Base-by-base conservation (phyloP, 2,329 filamentous ascomycete genomes). In the Aspergillus fischeri region DNA sequence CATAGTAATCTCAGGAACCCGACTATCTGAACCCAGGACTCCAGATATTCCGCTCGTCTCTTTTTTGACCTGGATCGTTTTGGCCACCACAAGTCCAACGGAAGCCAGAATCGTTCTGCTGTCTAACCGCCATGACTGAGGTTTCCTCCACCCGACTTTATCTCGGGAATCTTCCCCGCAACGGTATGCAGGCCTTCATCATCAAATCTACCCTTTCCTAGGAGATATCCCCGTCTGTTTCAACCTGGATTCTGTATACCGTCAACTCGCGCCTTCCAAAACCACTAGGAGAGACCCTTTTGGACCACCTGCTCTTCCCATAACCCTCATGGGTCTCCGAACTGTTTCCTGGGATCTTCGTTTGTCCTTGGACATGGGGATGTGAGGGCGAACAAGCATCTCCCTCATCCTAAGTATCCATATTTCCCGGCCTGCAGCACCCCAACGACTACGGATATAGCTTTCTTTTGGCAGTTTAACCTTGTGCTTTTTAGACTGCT, bases 141-240 rank as follows among this genome's bases (percentile, higher is more conserved):
- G 93, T 97, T 67, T 96, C 92, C 63, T 89, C 90, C 67, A 97
- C 93, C 73, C 87, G 94, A 80, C 90, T 97, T 68, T 99, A 97
- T 81, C 82, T 97, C 80, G 93, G 93, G 78, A 97, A 97, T 81
- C 88, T 99, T 76, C 93, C 94, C 78, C 91, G 92, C 78, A 91
- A 90, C 83, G 92, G 92, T 96, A 86, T 81, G 88, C 73, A 71
- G 68, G 67, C 68, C 64, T 69, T 66, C 65, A 66, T 68, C 66
- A 69, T 68, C 66, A 68, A 65, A 65, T 63, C 61, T 66, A 58
- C 61, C 42, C 42, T 45, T 53, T 63, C 55, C 56, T 64, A 55
- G 65, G 57, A 65, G 60, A 63, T 60, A 60, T 58, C 45, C 60
- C 58, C 52, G 56, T 28, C 58, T 56, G 38, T 60, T 57, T 52